A percentile compares a stretch with the other conserved stretches of the same genome.
Conservation (phyloP, 2,329 filamentous ascomycete genomes). For the Harringtonia aguacate region DNA sequence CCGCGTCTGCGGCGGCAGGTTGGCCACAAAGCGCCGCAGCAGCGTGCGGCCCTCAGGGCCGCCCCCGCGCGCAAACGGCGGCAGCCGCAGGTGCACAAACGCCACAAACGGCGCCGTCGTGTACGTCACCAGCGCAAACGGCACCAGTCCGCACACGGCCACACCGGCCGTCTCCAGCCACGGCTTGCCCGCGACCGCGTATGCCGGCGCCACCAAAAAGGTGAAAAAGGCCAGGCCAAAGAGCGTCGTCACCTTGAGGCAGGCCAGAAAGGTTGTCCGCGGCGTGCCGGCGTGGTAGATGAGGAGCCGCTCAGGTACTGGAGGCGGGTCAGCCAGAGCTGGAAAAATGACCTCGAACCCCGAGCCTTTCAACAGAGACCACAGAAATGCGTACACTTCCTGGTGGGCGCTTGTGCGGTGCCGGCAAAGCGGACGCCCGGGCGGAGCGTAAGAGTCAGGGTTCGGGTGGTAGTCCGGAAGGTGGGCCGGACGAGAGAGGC, state of each 20-base stretch:
- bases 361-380: too few relatives aligned
- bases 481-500: too few relatives aligned
- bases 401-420: too few relatives aligned
- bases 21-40: constrained; percentile 39
- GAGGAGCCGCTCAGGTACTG: constrained; percentile 44
- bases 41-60: constrained; percentile 25
- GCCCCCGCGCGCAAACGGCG: constrained; percentile 43
- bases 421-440: too few relatives aligned
- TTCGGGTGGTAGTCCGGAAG: too few relatives aligned
- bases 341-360: too few relatives aligned
- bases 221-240: constrained; percentile 58
- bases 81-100: constrained; percentile 59
- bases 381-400: too few relatives aligned
- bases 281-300: constrained; percentile 67
- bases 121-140: constrained; percentile 52
- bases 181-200: constrained; percentile 30
- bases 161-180: constrained; percentile 29
- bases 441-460: too few relatives aligned
- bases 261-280: constrained; percentile 56
- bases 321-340: constrained; percentile 28
- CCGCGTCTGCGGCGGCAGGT: constrained; percentile 31
- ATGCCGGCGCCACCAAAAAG: constrained; percentile 51
- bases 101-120: constrained; percentile 61
- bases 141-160: constrained; percentile 48
- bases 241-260: constrained; percentile 60